Evolutionary conservation across 2,329 filamentous ascomycete species (phyloP), one percentile per base, ranked within the genome.

Genomic region (Aspergillus melleus): DNA sequence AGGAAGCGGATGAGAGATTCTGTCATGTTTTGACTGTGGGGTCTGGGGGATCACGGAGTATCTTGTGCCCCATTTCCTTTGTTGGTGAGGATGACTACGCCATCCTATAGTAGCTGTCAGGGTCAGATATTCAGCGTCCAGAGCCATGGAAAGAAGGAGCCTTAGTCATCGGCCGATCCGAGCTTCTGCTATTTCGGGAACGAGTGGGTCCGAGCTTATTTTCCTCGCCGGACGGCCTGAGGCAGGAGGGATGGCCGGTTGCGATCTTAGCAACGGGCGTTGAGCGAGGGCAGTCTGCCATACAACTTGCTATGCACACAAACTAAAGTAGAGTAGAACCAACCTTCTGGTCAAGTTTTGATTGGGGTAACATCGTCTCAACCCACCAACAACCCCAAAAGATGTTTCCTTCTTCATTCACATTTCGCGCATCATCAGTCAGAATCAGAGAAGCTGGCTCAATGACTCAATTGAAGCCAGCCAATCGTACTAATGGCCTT

Each of bases 141-240:
- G 12, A 12, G 11, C 32, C 32, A 36, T 11, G 32, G 32, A 36
- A 1, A 24, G 24, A 36, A 11, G 32, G 14, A 1, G 11, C 32
- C 11, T 36, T 36, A 36, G 32, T 36, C 32, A 36, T 36, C 32
- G 32, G 32, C 3, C 32, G 32, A 36, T 14, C 32, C 14, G 16
- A 26, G 32, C 26, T 29, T 14, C 20, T 57, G 32, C 55, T 52
- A 55, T 52, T 58, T 56, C 52, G 52, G 59, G 55, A 42, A 53
- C 55, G 12, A 19, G 58, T 63, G 55, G 61, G 30, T 47, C 58
- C 32, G 49, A 63, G 61, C 58, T 61, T 63, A 61, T 52, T 49
- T 52, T 3, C 36, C 26, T 36, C 19, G 14, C 32, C 11, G 32
- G 14, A 10, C 29, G 22, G 16, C 14, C 19, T 22, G 26, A 29